Base-by-base conservation (phyloP, 2,329 filamentous ascomycete genomes). In the Aurifilum marmelostoma region DNA sequence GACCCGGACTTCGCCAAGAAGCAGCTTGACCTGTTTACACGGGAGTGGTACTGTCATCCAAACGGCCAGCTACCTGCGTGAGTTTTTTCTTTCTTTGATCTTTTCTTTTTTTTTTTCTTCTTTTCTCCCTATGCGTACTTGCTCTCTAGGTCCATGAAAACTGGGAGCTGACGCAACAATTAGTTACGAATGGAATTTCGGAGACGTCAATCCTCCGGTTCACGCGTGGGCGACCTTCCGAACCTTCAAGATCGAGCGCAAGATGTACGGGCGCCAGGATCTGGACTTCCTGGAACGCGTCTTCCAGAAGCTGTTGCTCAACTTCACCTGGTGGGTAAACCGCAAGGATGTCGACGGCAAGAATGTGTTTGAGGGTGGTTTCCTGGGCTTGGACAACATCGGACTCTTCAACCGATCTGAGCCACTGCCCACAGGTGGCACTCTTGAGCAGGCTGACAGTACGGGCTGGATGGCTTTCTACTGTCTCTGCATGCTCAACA, bases 271-370 rank as follows among this genome's bases (percentile, higher is more conserved):
- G 54, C 89, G 93, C 43, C 93, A 97, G 77, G 95, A 98, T 77
- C 84, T 97, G 41, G 96, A 98, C 80, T 98, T 97, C 80, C 86
- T 98, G 12, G 95, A 98, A 83, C 89, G 95, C 27, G 94, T 97
- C 5, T 98, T 98, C 83, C 96, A 98, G 77, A 98, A 98, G 80
- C 81, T 98, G 70, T 84, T 98, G 32, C 85, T 98, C 72, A 98
- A 98, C 82, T 98, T 98, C 79, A 98, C 96, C 4, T 98, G 96
- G 96, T 98, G 95, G 95, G 95, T 97, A 27, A 98, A 98, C 79
- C 91, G 95, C 69, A 98, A 98, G 80, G 95, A 98, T 75, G 87
- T 87, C 14, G 93, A 97, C 12, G 95, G 94, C 75, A 98, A 98
- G 83, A 97, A 98, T 76, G 92, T 98, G 37, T 98, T 98, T 74